Conservation (phyloP, 2,329 filamentous ascomycete species). For the Aspergillus hortae region DNA sequence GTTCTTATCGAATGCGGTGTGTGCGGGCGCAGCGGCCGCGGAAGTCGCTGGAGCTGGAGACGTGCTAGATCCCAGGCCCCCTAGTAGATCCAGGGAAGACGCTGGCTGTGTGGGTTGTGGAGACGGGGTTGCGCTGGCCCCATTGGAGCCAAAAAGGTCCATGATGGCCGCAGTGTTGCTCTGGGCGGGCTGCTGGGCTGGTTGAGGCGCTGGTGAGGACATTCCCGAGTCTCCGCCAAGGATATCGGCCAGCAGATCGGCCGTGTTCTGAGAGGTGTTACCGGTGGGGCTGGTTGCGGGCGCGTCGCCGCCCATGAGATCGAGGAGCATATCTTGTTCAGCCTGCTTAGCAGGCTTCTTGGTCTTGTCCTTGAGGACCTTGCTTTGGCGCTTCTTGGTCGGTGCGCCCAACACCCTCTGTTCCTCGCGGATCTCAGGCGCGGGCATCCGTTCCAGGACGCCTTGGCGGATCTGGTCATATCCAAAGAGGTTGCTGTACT, state of each 20-base stretch:
- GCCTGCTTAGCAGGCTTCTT: constrained; percentile 75
- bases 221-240: constrained; percentile 68
- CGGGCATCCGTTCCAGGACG: constrained; percentile 95
- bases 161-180: constrained; percentile 74
- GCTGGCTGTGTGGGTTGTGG: constrained; percentile 47
- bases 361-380: constrained; percentile 66
- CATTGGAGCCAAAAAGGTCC: constrained; percentile 70
- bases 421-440: constrained; percentile 94
- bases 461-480: constrained; percentile 83
- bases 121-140: constrained; percentile 39
- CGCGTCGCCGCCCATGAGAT: constrained; percentile 83
- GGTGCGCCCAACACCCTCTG: constrained; percentile 85
- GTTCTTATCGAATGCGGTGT: constrained; percentile 82
- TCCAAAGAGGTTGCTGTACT: constrained; percentile 91
- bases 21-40: constrained; percentile 46
- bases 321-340: constrained; percentile 85
- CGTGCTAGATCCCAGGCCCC: constrained; percentile 45
- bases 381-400: constrained; percentile 60
- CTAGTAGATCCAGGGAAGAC: constrained; percentile 35
- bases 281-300: constrained; percentile 55
- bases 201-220: constrained; percentile 53
- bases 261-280: constrained; percentile 66
- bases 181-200: constrained; percentile 45
- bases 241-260: constrained; percentile 87
- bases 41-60: constrained; percentile 50